Conservation (phyloP, 2,329 filamentous ascomycete species). For the Fusarium mexicanum region DNA sequence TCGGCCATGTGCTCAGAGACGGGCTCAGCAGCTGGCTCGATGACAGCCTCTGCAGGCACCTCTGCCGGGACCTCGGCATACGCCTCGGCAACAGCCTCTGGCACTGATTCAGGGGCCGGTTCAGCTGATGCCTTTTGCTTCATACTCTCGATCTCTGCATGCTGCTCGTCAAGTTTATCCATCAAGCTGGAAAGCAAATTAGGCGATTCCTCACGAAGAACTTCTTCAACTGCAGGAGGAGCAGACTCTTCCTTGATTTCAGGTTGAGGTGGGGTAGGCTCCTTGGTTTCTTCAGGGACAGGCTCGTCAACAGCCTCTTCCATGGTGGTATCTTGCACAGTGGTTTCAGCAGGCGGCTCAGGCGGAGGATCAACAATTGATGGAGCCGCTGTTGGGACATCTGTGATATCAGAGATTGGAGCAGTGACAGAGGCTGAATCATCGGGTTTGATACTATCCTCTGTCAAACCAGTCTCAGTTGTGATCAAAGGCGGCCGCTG, state of each 20-base stretch:
- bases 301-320: not conserved
- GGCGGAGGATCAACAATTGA: slow-evolving; percentile 20
- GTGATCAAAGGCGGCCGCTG: slow-evolving; percentile 42
- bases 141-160: slow-evolving; percentile 10
- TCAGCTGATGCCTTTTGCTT: not conserved
- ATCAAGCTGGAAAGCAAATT: slow-evolving; percentile 59
- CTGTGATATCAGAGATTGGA: slow-evolving; percentile 44
- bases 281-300: slow-evolving; percentile 24
- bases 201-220: slow-evolving; percentile 29
- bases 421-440: slow-evolving; percentile 50
- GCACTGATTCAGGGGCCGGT: not conserved
- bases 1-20: not conserved
- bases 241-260: slow-evolving; percentile 37
- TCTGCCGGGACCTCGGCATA: not conserved
- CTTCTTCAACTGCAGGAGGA: slow-evolving; percentile 47
- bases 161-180: slow-evolving; percentile 56
- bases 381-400: slow-evolving; percentile 43
- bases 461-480: slow-evolving; percentile 49
- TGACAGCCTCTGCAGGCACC: not conserved
- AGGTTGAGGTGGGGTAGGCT: slow-evolving; percentile 31
- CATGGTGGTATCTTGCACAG: slow-evolving; percentile 6
- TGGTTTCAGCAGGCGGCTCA: slow-evolving; percentile 30
- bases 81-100: not conserved
- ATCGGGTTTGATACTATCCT: slow-evolving; percentile 52
- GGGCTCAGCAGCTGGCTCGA: not conserved